Conservation (phyloP, 2,329 filamentous ascomycete species). For the Leptographium galeiforme region DNA sequence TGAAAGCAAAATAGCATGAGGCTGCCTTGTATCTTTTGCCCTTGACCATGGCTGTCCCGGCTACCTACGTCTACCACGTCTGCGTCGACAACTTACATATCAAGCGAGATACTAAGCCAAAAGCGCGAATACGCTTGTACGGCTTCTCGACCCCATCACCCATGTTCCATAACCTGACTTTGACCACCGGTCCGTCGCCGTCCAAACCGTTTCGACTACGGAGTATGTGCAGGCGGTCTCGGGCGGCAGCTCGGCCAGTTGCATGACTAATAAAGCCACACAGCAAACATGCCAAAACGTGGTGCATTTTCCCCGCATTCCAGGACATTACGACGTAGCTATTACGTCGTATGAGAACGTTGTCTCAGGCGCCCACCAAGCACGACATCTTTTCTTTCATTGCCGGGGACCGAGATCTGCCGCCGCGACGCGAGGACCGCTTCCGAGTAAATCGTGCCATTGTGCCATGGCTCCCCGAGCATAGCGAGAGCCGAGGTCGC, state of each 20-base stretch:
- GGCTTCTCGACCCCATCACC: constrained; percentile 31
- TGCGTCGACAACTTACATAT: constrained; percentile 20
- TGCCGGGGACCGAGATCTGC: constrained; percentile 41
- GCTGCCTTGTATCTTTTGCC: not conserved
- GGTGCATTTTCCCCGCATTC: constrained; percentile 38
- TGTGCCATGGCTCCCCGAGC: constrained; percentile 14
- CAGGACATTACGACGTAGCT: constrained; percentile 31
- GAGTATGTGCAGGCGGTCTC: constrained; percentile 27
- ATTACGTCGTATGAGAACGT: too few relatives aligned
- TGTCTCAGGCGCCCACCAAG: constrained; percentile 24
- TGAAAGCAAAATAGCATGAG: too few relatives aligned
- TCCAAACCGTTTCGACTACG: constrained; percentile 51
- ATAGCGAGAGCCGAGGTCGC: constrained; percentile 18
- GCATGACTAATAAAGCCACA: constrained; percentile 34
- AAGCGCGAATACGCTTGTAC: constrained; percentile 23
- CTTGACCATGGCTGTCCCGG: not conserved
- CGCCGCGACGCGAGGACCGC: constrained; percentile 28
- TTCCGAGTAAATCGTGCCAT: constrained; percentile 25
- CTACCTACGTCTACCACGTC: constrained; percentile 1
- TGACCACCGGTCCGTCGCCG: constrained; percentile 25
- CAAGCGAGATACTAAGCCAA: constrained; percentile 18
- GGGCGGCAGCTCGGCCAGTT: constrained; percentile 42
- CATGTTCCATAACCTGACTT: constrained; percentile 31
- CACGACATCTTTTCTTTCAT: constrained; percentile 40
- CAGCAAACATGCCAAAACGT: constrained; percentile 24